Conservation (phyloP, 2,329 filamentous ascomycete genomes). For the Colletotrichum abscissum region DNA sequence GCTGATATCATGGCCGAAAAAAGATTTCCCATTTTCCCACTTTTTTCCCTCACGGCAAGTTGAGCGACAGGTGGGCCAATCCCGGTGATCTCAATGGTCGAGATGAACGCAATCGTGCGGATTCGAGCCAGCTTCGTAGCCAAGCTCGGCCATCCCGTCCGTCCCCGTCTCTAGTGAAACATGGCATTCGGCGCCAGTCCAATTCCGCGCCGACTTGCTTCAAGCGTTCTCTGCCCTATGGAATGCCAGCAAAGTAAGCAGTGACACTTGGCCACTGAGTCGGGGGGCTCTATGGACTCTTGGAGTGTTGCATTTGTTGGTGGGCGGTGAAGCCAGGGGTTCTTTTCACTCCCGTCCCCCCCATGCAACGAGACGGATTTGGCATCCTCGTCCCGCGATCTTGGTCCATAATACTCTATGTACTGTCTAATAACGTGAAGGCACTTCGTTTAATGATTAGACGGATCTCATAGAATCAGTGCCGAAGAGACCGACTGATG, state of each 20-base stretch:
- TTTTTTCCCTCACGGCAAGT: conserved; percentile 25
- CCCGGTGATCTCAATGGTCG: conserved; percentile 18
- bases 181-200: conserved; percentile 28
- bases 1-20: conserved; percentile 32
- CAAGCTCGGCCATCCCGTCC: conserved; percentile 25
- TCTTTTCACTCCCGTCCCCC: neutral
- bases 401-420: neutral
- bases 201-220: conserved; percentile 27
- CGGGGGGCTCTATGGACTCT: neutral
- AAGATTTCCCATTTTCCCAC: conserved; percentile 20
- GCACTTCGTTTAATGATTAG: neutral
- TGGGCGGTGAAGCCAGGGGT: conserved; percentile 11
- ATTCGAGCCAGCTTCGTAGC: conserved; percentile 2
- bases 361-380: conserved; percentile 1
- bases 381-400: neutral
- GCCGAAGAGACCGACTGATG: conserved; percentile 8
- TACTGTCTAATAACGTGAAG: neutral
- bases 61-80: conserved; percentile 19
- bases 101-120: conserved; percentile 19
- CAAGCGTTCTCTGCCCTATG: neutral
- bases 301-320: neutral
- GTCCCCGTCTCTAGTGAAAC: conserved; percentile 17
- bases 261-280: neutral
- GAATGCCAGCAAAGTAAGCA: neutral
- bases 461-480: neutral